These are phyloP conservation scores for Tylopilus rubrobrunneus DNA, from an alignment of 768 basidiomycete species.

Conservation along the genomic window DNA sequence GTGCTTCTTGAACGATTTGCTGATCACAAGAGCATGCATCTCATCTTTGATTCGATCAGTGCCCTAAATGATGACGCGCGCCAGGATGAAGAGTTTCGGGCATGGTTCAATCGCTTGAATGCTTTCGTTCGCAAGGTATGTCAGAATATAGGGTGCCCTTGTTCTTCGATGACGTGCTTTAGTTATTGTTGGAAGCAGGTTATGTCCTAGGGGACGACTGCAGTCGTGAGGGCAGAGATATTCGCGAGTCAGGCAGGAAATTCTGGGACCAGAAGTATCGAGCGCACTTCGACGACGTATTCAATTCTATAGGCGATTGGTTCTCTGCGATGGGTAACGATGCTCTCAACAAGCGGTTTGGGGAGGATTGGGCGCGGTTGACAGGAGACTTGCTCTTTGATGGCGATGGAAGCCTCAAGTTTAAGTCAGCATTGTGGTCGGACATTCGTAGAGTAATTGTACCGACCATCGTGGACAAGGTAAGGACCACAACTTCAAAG, in stretches of 20 bases:
- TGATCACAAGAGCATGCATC: conserved; percentile 60
- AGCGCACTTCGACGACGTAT: conserved; percentile 75
- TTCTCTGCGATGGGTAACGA: conserved; percentile 84
- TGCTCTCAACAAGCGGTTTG: conserved; percentile 75
- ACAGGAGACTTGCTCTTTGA: conserved; percentile 80
- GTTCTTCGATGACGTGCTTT: not conserved
- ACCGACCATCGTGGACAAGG: conserved; percentile 72
- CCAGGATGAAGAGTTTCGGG: conserved; percentile 67
- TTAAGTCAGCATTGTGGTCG: conserved; percentile 86
- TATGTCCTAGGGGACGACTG: conserved; percentile 82
- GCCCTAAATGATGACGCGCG: conserved; percentile 70
- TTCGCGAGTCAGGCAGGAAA: conserved; percentile 66
- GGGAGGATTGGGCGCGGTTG: conserved; percentile 76
- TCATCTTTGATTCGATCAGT: conserved; percentile 66
- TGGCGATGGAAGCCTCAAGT: conserved; percentile 75
- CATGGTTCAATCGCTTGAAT: conserved; percentile 68
- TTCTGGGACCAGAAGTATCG: conserved; percentile 80
- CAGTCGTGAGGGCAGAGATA: conserved; percentile 54
- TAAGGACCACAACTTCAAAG: conserved; percentile 32
- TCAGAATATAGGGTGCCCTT: not conserved
- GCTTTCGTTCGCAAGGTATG: conserved; percentile 61
- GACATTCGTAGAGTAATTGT: conserved; percentile 83
- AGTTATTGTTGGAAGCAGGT: conserved; percentile 76
- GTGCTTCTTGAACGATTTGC: conserved; percentile 91
- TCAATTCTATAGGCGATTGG: conserved; percentile 69